phyloP scores from a whole-genome alignment of 331 rosid species.

The Malus hybrid region DNA sequence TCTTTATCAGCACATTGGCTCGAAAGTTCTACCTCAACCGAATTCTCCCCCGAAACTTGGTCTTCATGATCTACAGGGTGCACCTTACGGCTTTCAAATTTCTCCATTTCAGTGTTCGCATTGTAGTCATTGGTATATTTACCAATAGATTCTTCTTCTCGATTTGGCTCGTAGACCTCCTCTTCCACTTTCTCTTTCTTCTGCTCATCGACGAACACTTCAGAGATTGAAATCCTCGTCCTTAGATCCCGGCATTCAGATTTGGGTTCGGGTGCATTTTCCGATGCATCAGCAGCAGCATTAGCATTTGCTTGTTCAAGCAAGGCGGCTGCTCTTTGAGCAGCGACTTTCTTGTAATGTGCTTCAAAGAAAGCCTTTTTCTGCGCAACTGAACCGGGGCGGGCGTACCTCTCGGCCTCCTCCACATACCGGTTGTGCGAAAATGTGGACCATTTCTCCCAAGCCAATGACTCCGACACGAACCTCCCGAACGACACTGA shows the following conservation, averaged over 20 bases:
- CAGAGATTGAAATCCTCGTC: conserved; percentile 15
- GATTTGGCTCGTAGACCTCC: conserved; percentile 5
- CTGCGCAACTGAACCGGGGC: conserved; percentile 89
- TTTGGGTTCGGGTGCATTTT: conserved; percentile 17
- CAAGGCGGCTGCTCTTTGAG: conserved; percentile 71
- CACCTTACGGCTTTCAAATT: conserved; percentile 15
- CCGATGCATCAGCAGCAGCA: conserved; percentile 8
- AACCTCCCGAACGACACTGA: conserved; percentile 90
- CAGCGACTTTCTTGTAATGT: conserved; percentile 85
- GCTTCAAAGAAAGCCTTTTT: conserved; percentile 99
- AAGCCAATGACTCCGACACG: conserved; percentile 64
- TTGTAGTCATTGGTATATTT: neutral
- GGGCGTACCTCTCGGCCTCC: conserved; percentile 76
- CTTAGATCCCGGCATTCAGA: conserved; percentile 11
- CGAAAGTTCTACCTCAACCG: conserved; percentile 30
- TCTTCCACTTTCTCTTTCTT: conserved; percentile 4
- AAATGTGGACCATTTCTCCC: conserved; percentile 92
- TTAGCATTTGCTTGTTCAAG: conserved; percentile 58
- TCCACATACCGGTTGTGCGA: conserved; percentile 84
- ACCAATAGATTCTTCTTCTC: conserved; percentile 9
- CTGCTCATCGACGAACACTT: conserved; percentile 11
- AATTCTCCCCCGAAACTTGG: conserved; percentile 17
- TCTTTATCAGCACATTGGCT: conserved; percentile 22
- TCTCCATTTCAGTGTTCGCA: conserved; percentile 17
- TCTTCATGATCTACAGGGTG: conserved; percentile 12